Percentiles rank a stretch among this genome's conserved stretches.
phyloP scores from a whole-genome alignment of 495 filamentous ascomycete species.

The Hypoxylon crocopeplum region DNA sequence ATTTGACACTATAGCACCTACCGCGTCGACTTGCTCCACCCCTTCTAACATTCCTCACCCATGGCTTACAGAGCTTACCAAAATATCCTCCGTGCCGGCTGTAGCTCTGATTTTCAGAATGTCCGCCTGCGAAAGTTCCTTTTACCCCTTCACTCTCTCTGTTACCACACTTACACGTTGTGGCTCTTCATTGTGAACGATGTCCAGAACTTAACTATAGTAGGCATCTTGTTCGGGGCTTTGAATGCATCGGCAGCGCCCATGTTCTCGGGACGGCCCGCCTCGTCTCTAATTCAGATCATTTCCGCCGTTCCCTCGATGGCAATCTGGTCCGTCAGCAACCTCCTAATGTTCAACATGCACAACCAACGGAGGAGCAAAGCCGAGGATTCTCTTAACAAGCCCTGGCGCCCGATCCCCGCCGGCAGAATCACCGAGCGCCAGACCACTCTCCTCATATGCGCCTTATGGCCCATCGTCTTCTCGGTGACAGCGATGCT shows the following conservation, averaged over 20 bases:
- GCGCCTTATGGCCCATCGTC: constrained; percentile 1
- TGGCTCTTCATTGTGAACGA: too few relatives aligned
- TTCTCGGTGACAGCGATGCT: constrained; percentile 2
- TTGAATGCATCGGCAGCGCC: constrained; percentile 38
- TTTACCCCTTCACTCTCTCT: too few relatives aligned
- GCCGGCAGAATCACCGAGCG: constrained; percentile 39
- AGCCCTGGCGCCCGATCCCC: constrained; percentile 59
- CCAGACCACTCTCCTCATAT: constrained; percentile 42
- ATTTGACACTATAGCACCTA: too few relatives aligned
- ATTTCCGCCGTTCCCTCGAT: neutral
- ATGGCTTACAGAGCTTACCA: too few relatives aligned
- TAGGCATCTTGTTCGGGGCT: constrained; percentile 45
- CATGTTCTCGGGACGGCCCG: constrained; percentile 12
- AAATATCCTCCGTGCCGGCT: too few relatives aligned
- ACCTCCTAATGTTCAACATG: constrained; percentile 50
- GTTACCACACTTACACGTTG: too few relatives aligned
- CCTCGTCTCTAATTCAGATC: constrained; percentile 26
- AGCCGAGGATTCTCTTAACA: constrained; percentile 56
- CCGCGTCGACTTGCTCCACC: too few relatives aligned
- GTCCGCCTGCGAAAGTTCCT: too few relatives aligned
- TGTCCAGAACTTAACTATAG: too few relatives aligned
- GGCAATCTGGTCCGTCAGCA: constrained; percentile 19
- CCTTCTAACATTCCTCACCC: too few relatives aligned
- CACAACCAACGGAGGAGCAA: constrained; percentile 54
- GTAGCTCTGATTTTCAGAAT: too few relatives aligned